These are phyloP conservation scores for Pseudogymnoascus sp. DNA, from an alignment of 2,329 filamentous ascomycete species.

Conservation along the genomic window DNA sequence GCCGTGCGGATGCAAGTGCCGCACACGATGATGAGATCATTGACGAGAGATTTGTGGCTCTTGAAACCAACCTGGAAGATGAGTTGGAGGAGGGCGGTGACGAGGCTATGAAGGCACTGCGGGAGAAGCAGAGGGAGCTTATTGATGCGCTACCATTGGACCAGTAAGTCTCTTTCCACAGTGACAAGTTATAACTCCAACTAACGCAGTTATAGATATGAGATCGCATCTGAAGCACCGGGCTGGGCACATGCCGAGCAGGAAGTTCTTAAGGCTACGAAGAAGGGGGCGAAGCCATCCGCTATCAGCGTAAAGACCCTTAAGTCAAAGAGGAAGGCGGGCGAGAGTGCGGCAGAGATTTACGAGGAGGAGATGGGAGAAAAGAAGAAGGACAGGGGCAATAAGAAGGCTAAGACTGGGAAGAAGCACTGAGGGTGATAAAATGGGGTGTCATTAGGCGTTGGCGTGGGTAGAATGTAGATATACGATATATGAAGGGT, in stretches of 20 bases:
- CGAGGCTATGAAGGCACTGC: constrained; percentile 62
- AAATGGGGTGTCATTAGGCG: constrained; percentile 3
- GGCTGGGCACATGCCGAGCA: constrained; percentile 68
- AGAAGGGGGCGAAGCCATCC: constrained; percentile 48
- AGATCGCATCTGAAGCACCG: constrained; percentile 54
- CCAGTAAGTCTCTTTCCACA: constrained; percentile 49
- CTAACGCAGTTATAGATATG: constrained; percentile 44
- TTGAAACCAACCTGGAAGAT: constrained; percentile 66
- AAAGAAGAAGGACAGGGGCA: constrained; percentile 33
- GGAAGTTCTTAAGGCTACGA: constrained; percentile 54
- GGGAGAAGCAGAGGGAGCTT: constrained; percentile 74
- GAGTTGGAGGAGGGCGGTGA: constrained; percentile 80
- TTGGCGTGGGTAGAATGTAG: constrained; percentile 1
- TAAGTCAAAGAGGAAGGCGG: constrained; percentile 69
- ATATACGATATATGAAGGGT: constrained; percentile 1
- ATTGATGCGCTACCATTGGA: constrained; percentile 88
- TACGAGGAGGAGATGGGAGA: constrained; percentile 54
- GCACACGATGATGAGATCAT: constrained; percentile 64
- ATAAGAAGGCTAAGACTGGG: constrained; percentile 48
- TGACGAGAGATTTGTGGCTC: constrained; percentile 59
- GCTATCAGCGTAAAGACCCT: constrained; percentile 77
- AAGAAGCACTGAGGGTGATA: constrained; percentile 19
- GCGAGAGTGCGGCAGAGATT: constrained; percentile 50
- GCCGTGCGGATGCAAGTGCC: constrained; percentile 50
- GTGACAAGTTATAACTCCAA: not conserved